Conservation (phyloP, 2,329 filamentous ascomycete species). For the Simplicillium sp. region DNA sequence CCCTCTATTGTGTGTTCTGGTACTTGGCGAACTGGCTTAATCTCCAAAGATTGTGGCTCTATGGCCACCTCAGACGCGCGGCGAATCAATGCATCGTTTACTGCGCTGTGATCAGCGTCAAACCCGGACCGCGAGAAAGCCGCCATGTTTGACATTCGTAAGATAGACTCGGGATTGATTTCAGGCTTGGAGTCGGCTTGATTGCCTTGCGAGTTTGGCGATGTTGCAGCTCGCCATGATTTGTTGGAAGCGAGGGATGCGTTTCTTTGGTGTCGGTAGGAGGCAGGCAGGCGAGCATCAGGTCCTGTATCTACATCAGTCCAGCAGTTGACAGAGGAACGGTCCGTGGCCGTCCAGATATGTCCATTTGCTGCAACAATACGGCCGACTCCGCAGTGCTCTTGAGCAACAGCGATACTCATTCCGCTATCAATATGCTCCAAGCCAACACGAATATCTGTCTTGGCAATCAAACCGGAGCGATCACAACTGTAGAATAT, state of each 20-base stretch:
- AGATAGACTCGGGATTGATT: slow-evolving; percentile 67
- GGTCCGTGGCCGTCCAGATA: slow-evolving; percentile 83
- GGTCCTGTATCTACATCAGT: slow-evolving; percentile 71
- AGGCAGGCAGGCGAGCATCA: slow-evolving; percentile 56
- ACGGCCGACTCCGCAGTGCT: slow-evolving; percentile 73
- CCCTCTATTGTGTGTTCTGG: slow-evolving; percentile 84
- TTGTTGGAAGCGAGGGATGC: slow-evolving; percentile 33
- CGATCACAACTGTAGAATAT: slow-evolving; percentile 94
- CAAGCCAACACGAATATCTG: slow-evolving; percentile 68
- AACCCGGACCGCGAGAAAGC: slow-evolving; percentile 49
- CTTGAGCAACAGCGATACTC: slow-evolving; percentile 83
- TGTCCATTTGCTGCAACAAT: slow-evolving; percentile 61
- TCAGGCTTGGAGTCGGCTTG: slow-evolving; percentile 39
- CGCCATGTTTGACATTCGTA: slow-evolving; percentile 78
- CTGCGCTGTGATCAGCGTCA: slow-evolving; percentile 45
- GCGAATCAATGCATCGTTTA: slow-evolving; percentile 33
- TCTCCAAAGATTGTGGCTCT: slow-evolving; percentile 19
- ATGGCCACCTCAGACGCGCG: slow-evolving; percentile 20
- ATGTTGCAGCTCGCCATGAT: slow-evolving; percentile 20
- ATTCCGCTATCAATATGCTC: slow-evolving; percentile 71
- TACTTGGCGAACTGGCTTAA: slow-evolving; percentile 55
- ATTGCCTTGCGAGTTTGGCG: slow-evolving; percentile 12
- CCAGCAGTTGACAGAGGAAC: slow-evolving; percentile 91
- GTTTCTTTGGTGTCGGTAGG: slow-evolving; percentile 37
- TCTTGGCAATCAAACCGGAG: slow-evolving; percentile 90